phyloP scores from a whole-genome alignment of 2,329 filamentous ascomycete genomes.

The Talaromyces rugulosus region DNA sequence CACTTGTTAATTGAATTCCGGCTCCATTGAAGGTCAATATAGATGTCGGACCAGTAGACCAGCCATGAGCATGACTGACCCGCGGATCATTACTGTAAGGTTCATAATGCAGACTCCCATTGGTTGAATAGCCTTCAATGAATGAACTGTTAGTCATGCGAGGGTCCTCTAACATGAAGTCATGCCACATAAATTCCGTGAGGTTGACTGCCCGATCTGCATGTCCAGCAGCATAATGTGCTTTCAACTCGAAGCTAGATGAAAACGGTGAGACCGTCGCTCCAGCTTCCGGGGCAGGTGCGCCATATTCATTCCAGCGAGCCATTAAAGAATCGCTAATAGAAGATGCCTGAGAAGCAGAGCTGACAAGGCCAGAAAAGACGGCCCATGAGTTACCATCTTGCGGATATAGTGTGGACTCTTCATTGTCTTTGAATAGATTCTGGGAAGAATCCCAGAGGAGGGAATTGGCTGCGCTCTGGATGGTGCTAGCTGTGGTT shows the following conservation, averaged over 20 bases:
- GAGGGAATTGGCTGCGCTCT: conserved; percentile 21
- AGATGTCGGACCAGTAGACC: conserved; percentile 47
- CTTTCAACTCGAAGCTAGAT: conserved; percentile 40
- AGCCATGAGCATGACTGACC: conserved; percentile 49
- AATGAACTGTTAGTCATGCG: conserved; percentile 52
- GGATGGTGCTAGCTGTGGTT: conserved; percentile 17
- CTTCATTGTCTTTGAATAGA: conserved; percentile 25
- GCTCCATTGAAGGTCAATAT: conserved; percentile 41
- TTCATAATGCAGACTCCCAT: conserved; percentile 47
- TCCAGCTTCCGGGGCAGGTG: conserved; percentile 40
- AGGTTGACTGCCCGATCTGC: conserved; percentile 40
- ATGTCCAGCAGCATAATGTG: conserved; percentile 37
- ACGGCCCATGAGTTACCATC: conserved; percentile 7
- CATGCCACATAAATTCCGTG: conserved; percentile 44
- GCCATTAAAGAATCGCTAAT: conserved; percentile 9
- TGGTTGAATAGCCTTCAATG: conserved; percentile 48
- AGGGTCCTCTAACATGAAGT: conserved; percentile 53
- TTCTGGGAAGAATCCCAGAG: conserved; percentile 23
- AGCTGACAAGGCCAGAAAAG: not conserved
- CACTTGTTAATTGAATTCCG: conserved; percentile 36
- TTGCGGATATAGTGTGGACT: conserved; percentile 1
- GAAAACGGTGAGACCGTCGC: conserved; percentile 42
- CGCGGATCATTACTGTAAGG: conserved; percentile 47
- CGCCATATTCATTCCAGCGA: conserved; percentile 44
- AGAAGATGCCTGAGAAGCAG: not conserved